These are phyloP conservation scores for Globisporangium camurandrum DNA, from an alignment of 352 stramenopile species.

Conservation along the genomic window DNA sequence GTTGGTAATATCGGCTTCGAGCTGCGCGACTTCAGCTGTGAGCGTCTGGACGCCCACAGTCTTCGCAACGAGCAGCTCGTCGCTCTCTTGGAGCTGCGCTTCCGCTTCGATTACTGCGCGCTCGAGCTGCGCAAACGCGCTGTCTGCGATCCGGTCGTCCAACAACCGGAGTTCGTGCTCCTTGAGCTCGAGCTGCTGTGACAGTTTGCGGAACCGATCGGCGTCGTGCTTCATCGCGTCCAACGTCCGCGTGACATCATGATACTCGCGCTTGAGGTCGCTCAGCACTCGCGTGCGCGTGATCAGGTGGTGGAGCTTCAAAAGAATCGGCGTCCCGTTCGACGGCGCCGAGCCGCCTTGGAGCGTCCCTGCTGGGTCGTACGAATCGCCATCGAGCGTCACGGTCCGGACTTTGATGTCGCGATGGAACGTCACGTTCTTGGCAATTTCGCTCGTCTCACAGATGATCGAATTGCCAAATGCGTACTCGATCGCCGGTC, in stretches of 20 bases:
- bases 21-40: slow-evolving; percentile 53
- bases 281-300: slow-evolving; percentile 56
- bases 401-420: slow-evolving; percentile 95
- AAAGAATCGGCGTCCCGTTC: slow-evolving; percentile 61
- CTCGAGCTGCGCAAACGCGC: slow-evolving; percentile 72
- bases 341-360: slow-evolving; percentile 84
- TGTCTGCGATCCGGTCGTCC: slow-evolving; percentile 74
- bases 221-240: slow-evolving; percentile 74
- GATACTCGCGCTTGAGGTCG: slow-evolving; percentile 60
- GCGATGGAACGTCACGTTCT: slow-evolving; percentile 80
- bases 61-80: slow-evolving; percentile 47
- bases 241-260: slow-evolving; percentile 46
- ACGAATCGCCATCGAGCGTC: slow-evolving; percentile 98
- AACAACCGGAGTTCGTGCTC: slow-evolving; percentile 73
- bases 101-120: slow-evolving; percentile 56
- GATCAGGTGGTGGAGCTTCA: slow-evolving; percentile 78
- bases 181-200: slow-evolving; percentile 78
- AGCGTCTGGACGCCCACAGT: slow-evolving; percentile 73
- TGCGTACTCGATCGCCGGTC: slow-evolving; percentile 95
- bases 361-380: slow-evolving; percentile 96
- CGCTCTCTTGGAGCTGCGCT: slow-evolving; percentile 67
- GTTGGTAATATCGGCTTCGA: slow-evolving; percentile 78
- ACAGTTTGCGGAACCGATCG: slow-evolving; percentile 61
- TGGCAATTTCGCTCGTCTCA: slow-evolving; percentile 89
- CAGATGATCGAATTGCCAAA: slow-evolving; percentile 99